Base-by-base conservation (phyloP, 768 basidiomycete species). In the Phaffia australis region DNA sequence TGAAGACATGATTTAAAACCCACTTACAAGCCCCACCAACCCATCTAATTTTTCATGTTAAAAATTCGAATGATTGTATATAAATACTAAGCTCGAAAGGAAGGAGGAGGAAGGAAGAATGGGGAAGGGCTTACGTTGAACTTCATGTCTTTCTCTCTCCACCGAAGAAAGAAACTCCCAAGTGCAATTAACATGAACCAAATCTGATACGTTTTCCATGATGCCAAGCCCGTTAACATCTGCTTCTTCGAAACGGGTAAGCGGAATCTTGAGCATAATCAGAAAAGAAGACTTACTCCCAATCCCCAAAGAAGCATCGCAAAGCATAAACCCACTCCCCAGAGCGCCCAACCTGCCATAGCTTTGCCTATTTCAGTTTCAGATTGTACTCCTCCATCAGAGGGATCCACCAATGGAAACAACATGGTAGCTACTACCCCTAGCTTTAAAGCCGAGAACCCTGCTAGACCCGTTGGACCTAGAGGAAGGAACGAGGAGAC, bases 401-500 rank as follows among this genome's bases (percentile, higher is more conserved):
- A 47, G 19, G 46, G 18, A 1, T 62, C 23, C 14, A 63, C 19
- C 25, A 64, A 11, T 1, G 70, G 70, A n/a, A 71, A 60, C 21
- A 71, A 49, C 4, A 47, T 25, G 49, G 63, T n/a, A 6, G 67
- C 67, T n/a, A 69, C 68, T 2, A 56, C 63, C 14, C 70, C 70
- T 18, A 71, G 60, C 47, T 69, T 69, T 9, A 71, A 61, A 50
- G 69, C 56, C 2, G 68, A 66, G 56, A 71, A 70, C 9, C 69
- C 69, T 19, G 67, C 69, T 23, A 70, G 61, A 49, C 69, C 69
- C 1, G 65, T 63, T 18, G 70, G 70, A 15, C 70, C 70, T 21
- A 71, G 70, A 25, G 70, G 70, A 19, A 71, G 64, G 64, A 71
- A 71, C 16, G 64, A 65, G 7, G 70, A 71, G 54, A 71, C 64